phyloP scores from a whole-genome alignment of 768 basidiomycete species.

The Lactifluus echinatus region DNA sequence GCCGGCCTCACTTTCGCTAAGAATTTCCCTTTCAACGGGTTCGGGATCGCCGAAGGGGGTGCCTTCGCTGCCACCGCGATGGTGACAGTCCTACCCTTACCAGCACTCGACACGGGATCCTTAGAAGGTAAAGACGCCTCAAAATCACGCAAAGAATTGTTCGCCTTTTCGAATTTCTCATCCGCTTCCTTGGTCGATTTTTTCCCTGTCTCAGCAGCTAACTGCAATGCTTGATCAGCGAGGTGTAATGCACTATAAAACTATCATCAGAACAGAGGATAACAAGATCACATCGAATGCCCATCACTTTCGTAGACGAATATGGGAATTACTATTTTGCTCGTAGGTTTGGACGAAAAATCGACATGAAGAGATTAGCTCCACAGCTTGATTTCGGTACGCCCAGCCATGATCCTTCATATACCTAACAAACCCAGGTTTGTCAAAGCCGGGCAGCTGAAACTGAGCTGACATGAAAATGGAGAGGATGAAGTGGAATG shows the following conservation, averaged over 20 bases:
- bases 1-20: not conserved
- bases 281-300: too few species aligned
- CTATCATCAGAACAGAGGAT: too few species aligned
- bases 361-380: not conserved
- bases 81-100: not conserved
- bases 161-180: not conserved
- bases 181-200: not conserved
- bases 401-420: not conserved
- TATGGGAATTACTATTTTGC: not conserved
- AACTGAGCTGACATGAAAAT: too few species aligned
- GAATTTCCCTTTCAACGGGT: not conserved
- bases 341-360: not conserved
- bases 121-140: not conserved
- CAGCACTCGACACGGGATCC: not conserved
- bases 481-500: too few species aligned
- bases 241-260: too few species aligned
- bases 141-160: not conserved
- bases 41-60: too few species aligned
- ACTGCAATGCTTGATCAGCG: too few species aligned
- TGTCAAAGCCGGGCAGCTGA: too few species aligned
- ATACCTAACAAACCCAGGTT: not conserved
- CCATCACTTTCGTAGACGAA: not conserved
- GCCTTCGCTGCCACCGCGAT: not conserved
- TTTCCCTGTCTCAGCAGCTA: too few species aligned
- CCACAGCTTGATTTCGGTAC: constrained; percentile 1